These are phyloP conservation scores for Sporisorium scitamineum DNA, from an alignment of 1,284 basidiomycete genomes.

Conservation along the genomic window DNA sequence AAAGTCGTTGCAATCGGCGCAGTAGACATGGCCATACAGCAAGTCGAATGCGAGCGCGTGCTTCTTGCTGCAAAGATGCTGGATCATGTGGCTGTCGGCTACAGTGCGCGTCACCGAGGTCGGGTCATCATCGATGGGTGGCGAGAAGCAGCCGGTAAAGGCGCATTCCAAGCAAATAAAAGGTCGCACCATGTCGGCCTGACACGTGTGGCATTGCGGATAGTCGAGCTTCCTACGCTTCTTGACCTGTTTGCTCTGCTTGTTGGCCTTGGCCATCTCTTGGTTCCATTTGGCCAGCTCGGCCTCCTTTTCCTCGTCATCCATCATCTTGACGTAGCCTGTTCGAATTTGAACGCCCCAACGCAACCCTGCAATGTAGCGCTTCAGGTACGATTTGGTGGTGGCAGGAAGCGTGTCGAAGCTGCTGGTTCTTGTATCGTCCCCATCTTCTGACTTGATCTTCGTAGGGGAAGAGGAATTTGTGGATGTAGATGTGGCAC, in stretches of 20 bases:
- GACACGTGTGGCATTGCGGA: conserved; percentile 59
- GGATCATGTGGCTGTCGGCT: conserved; percentile 45
- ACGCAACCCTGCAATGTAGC: conserved; percentile 58
- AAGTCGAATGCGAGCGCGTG: conserved; percentile 60
- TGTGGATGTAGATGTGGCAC: conserved; percentile 4
- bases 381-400: conserved; percentile 34
- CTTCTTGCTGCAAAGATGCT: conserved; percentile 26
- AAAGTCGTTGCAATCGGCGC: conserved; percentile 61
- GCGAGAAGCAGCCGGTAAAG: conserved; percentile 58
- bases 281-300: conserved; percentile 17
- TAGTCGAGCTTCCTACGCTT: conserved; percentile 53
- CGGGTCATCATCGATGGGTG: conserved; percentile 28
- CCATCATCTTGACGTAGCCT: conserved; percentile 52
- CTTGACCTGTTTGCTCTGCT: conserved; percentile 31
- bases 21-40: conserved; percentile 63
- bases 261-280: conserved; percentile 24
- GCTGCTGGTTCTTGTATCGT: conserved; percentile 19
- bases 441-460: conserved; percentile 42
- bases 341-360: conserved; percentile 57
- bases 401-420: conserved; percentile 25
- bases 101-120: conserved; percentile 17
- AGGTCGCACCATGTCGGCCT: conserved; percentile 57
- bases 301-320: conserved; percentile 46
- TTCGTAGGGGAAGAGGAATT: conserved; percentile 12
- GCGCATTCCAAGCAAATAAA: conserved; percentile 67